These are phyloP conservation scores for Metschnikowia lochheadii DNA, from an alignment of 805 yeast genomes.

Conservation along the genomic window DNA sequence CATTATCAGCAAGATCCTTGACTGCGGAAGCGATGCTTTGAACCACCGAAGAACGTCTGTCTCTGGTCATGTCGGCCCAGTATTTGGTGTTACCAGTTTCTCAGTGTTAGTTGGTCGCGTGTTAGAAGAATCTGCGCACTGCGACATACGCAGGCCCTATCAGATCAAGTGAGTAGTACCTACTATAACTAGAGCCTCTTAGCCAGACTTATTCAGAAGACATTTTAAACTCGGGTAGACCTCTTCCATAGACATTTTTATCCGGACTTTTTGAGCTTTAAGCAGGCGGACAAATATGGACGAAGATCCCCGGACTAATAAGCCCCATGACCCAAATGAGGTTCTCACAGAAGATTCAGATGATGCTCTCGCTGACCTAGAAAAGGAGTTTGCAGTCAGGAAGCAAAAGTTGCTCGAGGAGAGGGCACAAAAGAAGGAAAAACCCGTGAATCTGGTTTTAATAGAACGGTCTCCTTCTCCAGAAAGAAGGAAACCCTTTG, in stretches of 20 bases:
- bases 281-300: slow-evolving; percentile 3
- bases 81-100: not conserved
- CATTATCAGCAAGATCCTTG: slow-evolving; percentile 35
- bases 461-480: slow-evolving; percentile 17
- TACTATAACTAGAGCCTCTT: not conserved
- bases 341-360: slow-evolving; percentile 35
- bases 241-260: too few species aligned
- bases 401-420: slow-evolving; percentile 19
- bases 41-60: slow-evolving; percentile 60
- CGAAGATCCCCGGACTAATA: slow-evolving; percentile 32
- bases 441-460: slow-evolving; percentile 3
- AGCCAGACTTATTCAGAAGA: not conserved
- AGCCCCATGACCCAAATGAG: slow-evolving; percentile 21
- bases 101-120: slow-evolving; percentile 2
- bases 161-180: not conserved
- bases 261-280: not conserved
- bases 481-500: not conserved
- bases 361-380: slow-evolving; percentile 35
- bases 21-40: slow-evolving; percentile 54
- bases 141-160: slow-evolving; percentile 2
- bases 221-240: not conserved
- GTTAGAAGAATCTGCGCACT: slow-evolving; percentile 4
- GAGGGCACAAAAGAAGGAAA: slow-evolving; percentile 13
- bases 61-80: slow-evolving; percentile 32
- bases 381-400: slow-evolving; percentile 32